Evolutionary conservation across 2,329 filamentous ascomycete genomes (phyloP).

Genomic region (Sclerotinia trifoliorum): DNA sequence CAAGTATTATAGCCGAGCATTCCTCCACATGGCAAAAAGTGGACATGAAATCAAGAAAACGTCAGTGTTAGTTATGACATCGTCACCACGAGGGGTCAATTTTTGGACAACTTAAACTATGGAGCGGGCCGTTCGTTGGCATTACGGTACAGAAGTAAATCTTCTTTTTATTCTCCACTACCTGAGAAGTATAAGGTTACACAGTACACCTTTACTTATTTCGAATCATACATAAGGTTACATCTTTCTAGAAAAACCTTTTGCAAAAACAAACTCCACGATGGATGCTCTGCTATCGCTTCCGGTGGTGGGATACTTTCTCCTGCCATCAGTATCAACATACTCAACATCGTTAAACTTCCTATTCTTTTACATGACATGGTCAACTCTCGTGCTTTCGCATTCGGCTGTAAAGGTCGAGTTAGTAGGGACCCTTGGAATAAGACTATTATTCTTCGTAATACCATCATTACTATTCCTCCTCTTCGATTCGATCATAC

Average conservation of each 20-base stretch:
- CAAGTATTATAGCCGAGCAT: not conserved
- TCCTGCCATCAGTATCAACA: slow-evolving; percentile 60
- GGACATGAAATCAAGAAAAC: slow-evolving; percentile 13
- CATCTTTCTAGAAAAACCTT: not conserved
- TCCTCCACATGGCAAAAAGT: slow-evolving; percentile 15
- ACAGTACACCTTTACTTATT: not conserved
- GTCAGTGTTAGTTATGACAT: slow-evolving; percentile 15
- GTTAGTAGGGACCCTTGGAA: slow-evolving; percentile 64
- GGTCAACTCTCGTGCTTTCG: slow-evolving; percentile 63
- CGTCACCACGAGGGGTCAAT: slow-evolving; percentile 12
- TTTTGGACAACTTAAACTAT: not conserved
- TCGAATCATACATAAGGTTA: not conserved
- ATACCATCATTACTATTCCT: slow-evolving; percentile 72
- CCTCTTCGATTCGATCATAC: slow-evolving; percentile 67
- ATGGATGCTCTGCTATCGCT: slow-evolving; percentile 71
- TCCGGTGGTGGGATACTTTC: slow-evolving; percentile 67
- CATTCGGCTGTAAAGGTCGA: slow-evolving; percentile 75
- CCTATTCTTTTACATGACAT: slow-evolving; percentile 87
- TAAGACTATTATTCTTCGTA: slow-evolving; percentile 70
- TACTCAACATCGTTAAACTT: slow-evolving; percentile 80
- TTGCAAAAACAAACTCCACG: not conserved
- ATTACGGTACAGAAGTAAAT: not conserved
- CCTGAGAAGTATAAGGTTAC: not conserved
- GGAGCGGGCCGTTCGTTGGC: slow-evolving; percentile 13
- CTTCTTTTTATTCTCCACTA: not conserved